Evolutionary conservation across 768 basidiomycete genomes (phyloP).

Genomic region (Obba rivulosa): DNA sequence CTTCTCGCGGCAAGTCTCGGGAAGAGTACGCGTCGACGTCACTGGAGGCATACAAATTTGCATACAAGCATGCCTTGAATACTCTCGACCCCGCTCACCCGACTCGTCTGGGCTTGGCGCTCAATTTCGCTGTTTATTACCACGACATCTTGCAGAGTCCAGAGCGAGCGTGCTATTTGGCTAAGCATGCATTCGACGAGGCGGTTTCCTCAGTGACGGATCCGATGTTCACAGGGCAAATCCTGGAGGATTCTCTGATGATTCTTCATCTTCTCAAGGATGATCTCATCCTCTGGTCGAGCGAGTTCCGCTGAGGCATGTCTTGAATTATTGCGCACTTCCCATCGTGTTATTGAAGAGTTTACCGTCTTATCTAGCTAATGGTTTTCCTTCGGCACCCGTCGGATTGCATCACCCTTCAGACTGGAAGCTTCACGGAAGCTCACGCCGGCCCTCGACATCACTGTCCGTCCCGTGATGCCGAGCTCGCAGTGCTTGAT

Average conservation of each 20-base stretch:
- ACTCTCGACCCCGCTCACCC: slow-evolving; percentile 78
- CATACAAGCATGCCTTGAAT: slow-evolving; percentile 75
- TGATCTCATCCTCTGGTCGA: slow-evolving; percentile 82
- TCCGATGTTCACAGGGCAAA: slow-evolving; percentile 37
- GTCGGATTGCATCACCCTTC: too few species aligned
- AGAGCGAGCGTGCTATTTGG: slow-evolving; percentile 81
- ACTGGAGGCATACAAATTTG: slow-evolving; percentile 78
- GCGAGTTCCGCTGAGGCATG: slow-evolving; percentile 32
- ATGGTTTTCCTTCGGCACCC: too few species aligned
- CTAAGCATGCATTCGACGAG: slow-evolving; percentile 90
- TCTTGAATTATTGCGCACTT: not conserved
- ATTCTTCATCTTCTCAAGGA: slow-evolving; percentile 80
- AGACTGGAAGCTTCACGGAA: too few species aligned
- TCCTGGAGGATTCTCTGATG: slow-evolving; percentile 73
- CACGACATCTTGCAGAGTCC: slow-evolving; percentile 85
- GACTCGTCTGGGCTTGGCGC: slow-evolving; percentile 79
- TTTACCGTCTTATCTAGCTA: not conserved
- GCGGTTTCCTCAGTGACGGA: slow-evolving; percentile 47
- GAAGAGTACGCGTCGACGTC: slow-evolving; percentile 68
- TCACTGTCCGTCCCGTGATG: too few species aligned
- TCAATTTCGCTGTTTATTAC: slow-evolving; percentile 94
- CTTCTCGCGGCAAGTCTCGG: slow-evolving; percentile 67
- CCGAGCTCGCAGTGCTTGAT: too few species aligned
- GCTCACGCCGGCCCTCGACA: too few species aligned
- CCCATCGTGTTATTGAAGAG: not conserved